Conservation (phyloP, 2,329 filamentous ascomycete species). For the Penicillium vulpinum region DNA sequence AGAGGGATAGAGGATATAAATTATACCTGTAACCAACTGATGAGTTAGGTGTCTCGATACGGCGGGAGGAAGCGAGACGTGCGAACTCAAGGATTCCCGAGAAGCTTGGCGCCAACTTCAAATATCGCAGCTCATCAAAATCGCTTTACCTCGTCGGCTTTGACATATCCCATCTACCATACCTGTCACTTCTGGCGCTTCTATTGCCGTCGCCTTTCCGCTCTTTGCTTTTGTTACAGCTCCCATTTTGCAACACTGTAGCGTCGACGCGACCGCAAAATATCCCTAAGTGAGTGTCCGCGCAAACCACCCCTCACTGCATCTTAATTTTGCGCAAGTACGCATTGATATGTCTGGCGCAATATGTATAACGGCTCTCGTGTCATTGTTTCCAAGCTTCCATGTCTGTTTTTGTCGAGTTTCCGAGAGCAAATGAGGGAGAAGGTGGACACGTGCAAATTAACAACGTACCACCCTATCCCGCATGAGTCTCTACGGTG, state of each 20-base stretch:
- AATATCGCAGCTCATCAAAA: conserved; percentile 14
- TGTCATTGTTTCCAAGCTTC: not conserved
- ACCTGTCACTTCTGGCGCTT: not conserved
- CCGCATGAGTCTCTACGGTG: not conserved
- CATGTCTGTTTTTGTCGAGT: not conserved
- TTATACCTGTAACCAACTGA: too few relatives aligned
- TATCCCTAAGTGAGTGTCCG: conserved; percentile 18
- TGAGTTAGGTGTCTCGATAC: too few relatives aligned
- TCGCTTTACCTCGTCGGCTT: not conserved
- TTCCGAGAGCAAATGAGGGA: not conserved
- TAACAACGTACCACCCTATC: not conserved
- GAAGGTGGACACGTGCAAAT: conserved; percentile 15
- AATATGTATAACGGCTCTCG: not conserved
- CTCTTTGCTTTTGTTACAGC: not conserved
- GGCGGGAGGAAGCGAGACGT: too few relatives aligned
- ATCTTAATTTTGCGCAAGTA: conserved; percentile 4
- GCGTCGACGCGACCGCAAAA: not conserved
- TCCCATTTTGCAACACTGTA: not conserved
- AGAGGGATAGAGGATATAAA: too few relatives aligned
- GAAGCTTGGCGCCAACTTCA: conserved; percentile 28
- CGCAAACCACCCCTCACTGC: conserved; percentile 14
- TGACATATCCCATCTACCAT: not conserved
- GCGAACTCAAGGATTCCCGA: too few relatives aligned
- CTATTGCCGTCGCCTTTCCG: conserved; percentile 1
- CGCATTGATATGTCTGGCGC: not conserved